phyloP scores from a whole-genome alignment of 768 basidiomycete species.

The Lactarius hatsudake region DNA sequence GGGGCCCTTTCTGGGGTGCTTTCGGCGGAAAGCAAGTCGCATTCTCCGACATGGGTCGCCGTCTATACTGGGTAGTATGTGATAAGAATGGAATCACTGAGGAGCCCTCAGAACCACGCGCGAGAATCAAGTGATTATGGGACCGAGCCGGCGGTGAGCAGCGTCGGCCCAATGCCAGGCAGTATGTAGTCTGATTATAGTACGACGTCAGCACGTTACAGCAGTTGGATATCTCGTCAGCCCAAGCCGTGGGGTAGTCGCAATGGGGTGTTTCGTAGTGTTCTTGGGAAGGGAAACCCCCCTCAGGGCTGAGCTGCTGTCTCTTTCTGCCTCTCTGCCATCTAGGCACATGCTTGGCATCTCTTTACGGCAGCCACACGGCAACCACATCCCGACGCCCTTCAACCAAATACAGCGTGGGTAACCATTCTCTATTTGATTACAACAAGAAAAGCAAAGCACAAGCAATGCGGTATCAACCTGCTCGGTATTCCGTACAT shows the following conservation, averaged over 20 bases:
- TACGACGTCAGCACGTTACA: not conserved
- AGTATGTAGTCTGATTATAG: not conserved
- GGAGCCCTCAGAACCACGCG: not conserved
- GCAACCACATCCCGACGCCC: not conserved
- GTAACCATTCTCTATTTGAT: not conserved
- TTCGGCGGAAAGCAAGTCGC: constrained; percentile 40
- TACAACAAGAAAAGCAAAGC: not conserved
- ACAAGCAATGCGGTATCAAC: not conserved
- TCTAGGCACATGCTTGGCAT: constrained; percentile 26
- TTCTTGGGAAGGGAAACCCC: not conserved
- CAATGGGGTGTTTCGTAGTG: not conserved
- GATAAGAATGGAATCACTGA: not conserved
- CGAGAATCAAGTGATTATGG: constrained; percentile 15
- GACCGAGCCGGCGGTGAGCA: constrained; percentile 4
- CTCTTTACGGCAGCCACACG: not conserved
- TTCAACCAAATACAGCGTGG: not conserved
- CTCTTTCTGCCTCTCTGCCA: not conserved
- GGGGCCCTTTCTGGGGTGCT: constrained; percentile 46
- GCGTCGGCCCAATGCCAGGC: not conserved
- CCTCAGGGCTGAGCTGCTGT: not conserved
- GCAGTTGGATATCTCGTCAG: not conserved
- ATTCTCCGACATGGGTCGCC: constrained; percentile 23
- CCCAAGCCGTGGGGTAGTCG: not conserved
- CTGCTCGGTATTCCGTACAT: not conserved
- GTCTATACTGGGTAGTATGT: not conserved